Evolutionary conservation across 1,139 yeast species (phyloP), one percentile per base, ranked within the genome.

Genomic region (Komagataea norvegica): DNA sequence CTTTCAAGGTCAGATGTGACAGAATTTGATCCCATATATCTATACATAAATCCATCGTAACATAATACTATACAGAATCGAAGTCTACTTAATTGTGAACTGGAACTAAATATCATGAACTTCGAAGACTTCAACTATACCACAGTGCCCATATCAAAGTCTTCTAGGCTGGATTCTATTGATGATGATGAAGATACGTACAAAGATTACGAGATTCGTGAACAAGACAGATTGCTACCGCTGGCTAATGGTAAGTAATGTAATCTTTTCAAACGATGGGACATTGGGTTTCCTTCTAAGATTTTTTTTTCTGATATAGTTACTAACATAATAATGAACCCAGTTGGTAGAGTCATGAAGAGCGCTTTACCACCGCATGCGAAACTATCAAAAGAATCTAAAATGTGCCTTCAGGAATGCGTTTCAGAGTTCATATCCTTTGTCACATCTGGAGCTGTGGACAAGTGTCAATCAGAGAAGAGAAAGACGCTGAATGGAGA

Each of bases 391-490:
- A 86, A 84, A 53, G 95, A 85, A 49, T 87, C 95, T 30, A 86
- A 86, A 54, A 93, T 83, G 56, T 86, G 95, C 54, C 79, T 87
- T 63, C 95, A 87, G 62, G 95, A 87, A 57, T 86, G 95, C 61
- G 95, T 86, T 2, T 74, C 85, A 33, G 96, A 83, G 55, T 82
- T 82, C 57, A 81, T 83, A 19, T 77, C 87, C 3, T 83, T 83
- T 58, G 72, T 82, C 30, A 82, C 91, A 2, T 76, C 85, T 41
- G 89, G 81, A 54, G 67, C 87, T 11, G 73, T 79, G 26, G 87
- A 80, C 49, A 72, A 72, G 49, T 78, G 85, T 49, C 60, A 69
- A 27, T 63, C 77, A 31, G 87, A 79, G 46, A 79, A 79, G 55
- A 60, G 88, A 20, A 80, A 79, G 52, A 79, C 87, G 2, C 65